phyloP scores from a whole-genome alignment of 768 basidiomycete species.

The Lactifluus piperatus region DNA sequence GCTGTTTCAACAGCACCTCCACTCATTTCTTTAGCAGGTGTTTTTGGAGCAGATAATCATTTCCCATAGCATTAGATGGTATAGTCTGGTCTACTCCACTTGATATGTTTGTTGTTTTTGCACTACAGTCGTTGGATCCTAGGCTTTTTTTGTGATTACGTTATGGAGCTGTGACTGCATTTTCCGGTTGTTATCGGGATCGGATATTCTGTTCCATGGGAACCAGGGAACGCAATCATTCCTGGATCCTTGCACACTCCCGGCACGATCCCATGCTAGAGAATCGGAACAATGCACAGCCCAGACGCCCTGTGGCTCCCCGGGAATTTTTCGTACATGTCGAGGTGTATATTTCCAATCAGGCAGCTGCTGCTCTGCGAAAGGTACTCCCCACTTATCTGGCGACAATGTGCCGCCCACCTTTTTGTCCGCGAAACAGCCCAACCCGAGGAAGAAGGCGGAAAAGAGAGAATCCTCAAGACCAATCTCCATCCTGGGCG shows the following conservation, averaged over 20 bases:
- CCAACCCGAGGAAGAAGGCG: conserved; percentile 40
- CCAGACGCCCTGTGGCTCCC: neutral
- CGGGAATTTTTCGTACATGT: conserved; percentile 17
- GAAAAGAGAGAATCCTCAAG: conserved; percentile 43
- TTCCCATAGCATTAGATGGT: conserved; percentile 9
- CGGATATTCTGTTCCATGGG: neutral
- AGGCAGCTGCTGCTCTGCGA: conserved; percentile 18
- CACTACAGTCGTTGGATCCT: neutral
- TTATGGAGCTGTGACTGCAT: neutral
- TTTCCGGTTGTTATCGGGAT: neutral
- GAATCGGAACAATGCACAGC: conserved; percentile 4
- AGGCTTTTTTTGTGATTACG: conserved; percentile 1
- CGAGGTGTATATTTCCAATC: conserved; percentile 21
- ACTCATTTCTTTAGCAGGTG: conserved; percentile 12
- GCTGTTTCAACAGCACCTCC: conserved; percentile 9
- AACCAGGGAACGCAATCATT: neutral
- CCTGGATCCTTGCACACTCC: conserved; percentile 9
- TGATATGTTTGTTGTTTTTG: neutral
- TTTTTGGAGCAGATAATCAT: conserved; percentile 5
- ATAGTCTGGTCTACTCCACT: conserved; percentile 3
- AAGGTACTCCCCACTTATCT: conserved; percentile 7
- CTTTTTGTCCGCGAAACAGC: conserved; percentile 27
- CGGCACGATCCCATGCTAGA: conserved; percentile 17
- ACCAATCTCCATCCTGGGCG: conserved; percentile 28
- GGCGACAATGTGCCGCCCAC: neutral